Conservation (phyloP, 495 filamentous ascomycete genomes). For the Penicillium herquei region DNA sequence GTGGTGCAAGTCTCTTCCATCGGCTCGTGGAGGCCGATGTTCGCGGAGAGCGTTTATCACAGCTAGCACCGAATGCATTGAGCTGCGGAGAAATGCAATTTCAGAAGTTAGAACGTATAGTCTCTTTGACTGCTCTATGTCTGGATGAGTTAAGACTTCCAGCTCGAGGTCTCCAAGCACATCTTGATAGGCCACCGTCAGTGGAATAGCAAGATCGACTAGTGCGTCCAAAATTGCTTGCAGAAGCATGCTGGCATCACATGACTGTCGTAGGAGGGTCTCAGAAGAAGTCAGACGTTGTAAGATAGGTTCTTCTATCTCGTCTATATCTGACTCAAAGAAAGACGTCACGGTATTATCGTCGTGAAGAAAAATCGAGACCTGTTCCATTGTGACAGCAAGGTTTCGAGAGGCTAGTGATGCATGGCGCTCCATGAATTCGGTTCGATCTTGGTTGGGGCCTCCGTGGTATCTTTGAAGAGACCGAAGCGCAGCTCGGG, state of each 20-base stretch:
- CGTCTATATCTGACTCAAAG: conserved; percentile 84
- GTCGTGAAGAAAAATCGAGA: conserved; percentile 73
- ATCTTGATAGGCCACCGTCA: conserved; percentile 61
- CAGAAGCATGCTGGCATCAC: conserved; percentile 86
- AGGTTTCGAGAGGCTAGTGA: conserved; percentile 62
- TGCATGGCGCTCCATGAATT: conserved; percentile 83
- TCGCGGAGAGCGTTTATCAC: conserved; percentile 83
- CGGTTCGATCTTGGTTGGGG: conserved; percentile 69
- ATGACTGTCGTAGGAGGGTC: conserved; percentile 79
- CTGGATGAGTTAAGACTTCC: conserved; percentile 77
- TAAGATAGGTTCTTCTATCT: conserved; percentile 80
- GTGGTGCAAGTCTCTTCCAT: conserved; percentile 28
- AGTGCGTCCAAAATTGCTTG: conserved; percentile 74
- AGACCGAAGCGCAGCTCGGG: conserved; percentile 47
- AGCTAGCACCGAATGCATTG: conserved; percentile 76
- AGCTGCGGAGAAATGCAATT: conserved; percentile 72
- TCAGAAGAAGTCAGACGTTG: conserved; percentile 66
- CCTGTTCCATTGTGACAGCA: conserved; percentile 87
- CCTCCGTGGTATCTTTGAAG: conserved; percentile 76
- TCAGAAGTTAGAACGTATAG: conserved; percentile 86
- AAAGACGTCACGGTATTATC: conserved; percentile 52
- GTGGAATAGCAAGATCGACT: conserved; percentile 56
- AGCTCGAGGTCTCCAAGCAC: conserved; percentile 83
- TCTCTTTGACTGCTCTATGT: conserved; percentile 70
- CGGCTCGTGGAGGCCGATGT: conserved; percentile 58